These are phyloP conservation scores for Torulaspora gathmanii DNA, from an alignment of 805 yeast species.

Conservation along the genomic window DNA sequence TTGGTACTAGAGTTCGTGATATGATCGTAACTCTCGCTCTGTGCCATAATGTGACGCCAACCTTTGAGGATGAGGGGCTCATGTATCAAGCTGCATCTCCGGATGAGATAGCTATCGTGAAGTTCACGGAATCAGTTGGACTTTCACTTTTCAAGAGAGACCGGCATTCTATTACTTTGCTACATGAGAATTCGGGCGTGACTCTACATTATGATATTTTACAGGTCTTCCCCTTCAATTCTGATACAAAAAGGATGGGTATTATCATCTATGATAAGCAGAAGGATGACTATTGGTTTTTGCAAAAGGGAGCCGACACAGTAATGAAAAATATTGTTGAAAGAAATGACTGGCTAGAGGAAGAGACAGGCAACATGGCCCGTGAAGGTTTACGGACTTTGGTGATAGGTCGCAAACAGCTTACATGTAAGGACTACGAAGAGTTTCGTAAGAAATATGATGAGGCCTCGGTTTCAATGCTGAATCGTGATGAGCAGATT, in stretches of 20 bases:
- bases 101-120: slow-evolving; percentile 95
- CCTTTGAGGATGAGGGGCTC: slow-evolving; percentile 67
- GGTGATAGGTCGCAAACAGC: slow-evolving; percentile 82
- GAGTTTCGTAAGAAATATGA: slow-evolving; percentile 61
- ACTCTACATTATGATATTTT: slow-evolving; percentile 59
- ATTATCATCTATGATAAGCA: slow-evolving; percentile 62
- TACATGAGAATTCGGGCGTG: slow-evolving; percentile 55
- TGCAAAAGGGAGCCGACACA: slow-evolving; percentile 94
- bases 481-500: slow-evolving; percentile 71
- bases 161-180: slow-evolving; percentile 63
- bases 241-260: slow-evolving; percentile 97
- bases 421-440: slow-evolving; percentile 50
- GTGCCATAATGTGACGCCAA: slow-evolving; percentile 98
- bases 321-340: slow-evolving; percentile 84
- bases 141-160: slow-evolving; percentile 77
- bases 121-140: slow-evolving; percentile 84
- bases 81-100: slow-evolving; percentile 98
- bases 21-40: slow-evolving; percentile 76
- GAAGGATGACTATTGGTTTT: slow-evolving; percentile 73
- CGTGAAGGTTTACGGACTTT: slow-evolving; percentile 95
- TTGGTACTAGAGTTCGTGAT: slow-evolving; percentile 72
- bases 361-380: slow-evolving; percentile 96
- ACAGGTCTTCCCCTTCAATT: slow-evolving; percentile 88
- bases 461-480: slow-evolving; percentile 74
- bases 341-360: slow-evolving; percentile 92